Percentiles rank a stretch among this genome's conserved stretches.
phyloP scores from a whole-genome alignment of 805 yeast species.

The Ogataea corticis region DNA sequence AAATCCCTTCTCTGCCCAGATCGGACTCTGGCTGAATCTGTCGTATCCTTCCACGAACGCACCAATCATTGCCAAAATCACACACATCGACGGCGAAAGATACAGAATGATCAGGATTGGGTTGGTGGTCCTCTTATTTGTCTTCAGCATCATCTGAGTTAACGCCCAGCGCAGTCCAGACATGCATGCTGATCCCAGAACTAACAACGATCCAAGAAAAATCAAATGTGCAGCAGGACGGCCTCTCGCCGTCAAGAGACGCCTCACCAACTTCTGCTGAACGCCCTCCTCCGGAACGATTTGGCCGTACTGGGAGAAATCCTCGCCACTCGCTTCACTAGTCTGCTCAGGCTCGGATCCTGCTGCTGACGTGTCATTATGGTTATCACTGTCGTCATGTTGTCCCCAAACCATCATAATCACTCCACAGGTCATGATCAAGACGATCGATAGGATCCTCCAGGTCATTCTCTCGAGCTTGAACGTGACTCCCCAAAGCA shows the following conservation, averaged over 20 bases:
- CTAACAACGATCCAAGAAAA: slow-evolving; percentile 67
- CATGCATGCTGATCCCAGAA: slow-evolving; percentile 73
- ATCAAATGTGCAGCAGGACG: slow-evolving; percentile 25
- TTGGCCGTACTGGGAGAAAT: slow-evolving; percentile 22
- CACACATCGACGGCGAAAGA: slow-evolving; percentile 81
- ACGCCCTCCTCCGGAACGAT: slow-evolving; percentile 20
- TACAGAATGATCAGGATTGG: slow-evolving; percentile 84
- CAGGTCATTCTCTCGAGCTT: slow-evolving; percentile 72
- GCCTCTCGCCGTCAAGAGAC: slow-evolving; percentile 6
- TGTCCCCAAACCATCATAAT: slow-evolving; percentile 76
- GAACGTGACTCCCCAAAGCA: slow-evolving; percentile 83
- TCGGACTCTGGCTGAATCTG: slow-evolving; percentile 49
- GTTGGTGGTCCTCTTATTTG: slow-evolving; percentile 58
- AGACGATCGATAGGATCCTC: slow-evolving; percentile 67
- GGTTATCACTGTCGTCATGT: slow-evolving; percentile 28
- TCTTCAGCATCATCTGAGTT: slow-evolving; percentile 77
- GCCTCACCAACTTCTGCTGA: slow-evolving; percentile 7
- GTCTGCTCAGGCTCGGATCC: not conserved
- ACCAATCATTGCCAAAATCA: slow-evolving; percentile 62
- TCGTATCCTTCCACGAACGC: slow-evolving; percentile 66
- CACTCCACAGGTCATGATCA: slow-evolving; percentile 81
- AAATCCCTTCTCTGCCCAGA: slow-evolving; percentile 68
- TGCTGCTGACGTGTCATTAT: not conserved
- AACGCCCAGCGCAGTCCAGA: slow-evolving; percentile 95
- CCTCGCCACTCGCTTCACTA: not conserved